Base-by-base conservation (phyloP, 257 asterid genomes). In the Rauvolfia tetraphylla region DNA sequence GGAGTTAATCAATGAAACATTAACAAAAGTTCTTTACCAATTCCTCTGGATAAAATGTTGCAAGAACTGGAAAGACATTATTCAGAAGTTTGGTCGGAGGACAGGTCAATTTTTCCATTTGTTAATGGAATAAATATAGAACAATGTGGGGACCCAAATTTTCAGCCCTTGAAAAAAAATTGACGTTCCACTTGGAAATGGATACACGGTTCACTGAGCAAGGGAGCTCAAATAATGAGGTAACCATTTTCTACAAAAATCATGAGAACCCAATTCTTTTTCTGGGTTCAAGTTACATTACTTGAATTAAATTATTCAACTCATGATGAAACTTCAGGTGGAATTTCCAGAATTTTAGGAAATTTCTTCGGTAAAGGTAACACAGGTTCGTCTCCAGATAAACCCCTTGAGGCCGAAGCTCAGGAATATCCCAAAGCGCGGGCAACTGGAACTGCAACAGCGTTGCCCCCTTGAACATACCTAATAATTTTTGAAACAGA, bases 391-490 rank as follows among this genome's bases (percentile, higher is more conserved):
- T 68, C 80, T 1, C 79, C 87, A 0, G 88, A 78, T 29, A 79
- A 34, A 2, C 93, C 90, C 48, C 70, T 83, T 34, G 80, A 49
- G 0, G 97, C 88, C 84, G 73, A 4, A 1, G 93, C 93, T 34
- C 90, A 74, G 0, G 96, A 82, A 61, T 79, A 86, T 0, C 98
- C 98, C 49, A 94, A 73, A 0, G 94, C 96, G 0, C 96, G 87
- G 20, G 96, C 96, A 0, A 93, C 98, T 0, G 98, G 98, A 46
- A 90, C 92, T 0, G 98, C 98, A 8, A 93, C 98, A 0, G 97
- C 98, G 71, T 93, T 93, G 2, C 98, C 98, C 0, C 90, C 97
- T 79, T 93, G 98, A 1, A 80, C 86, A 77, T 92, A 93, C 57
- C 98, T 93, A 76, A 58, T 8, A 13, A 14, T 4, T 5, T 14